Evolutionary conservation across 768 basidiomycete genomes (phyloP).

Genomic region (Neoboletus brunneissimus): DNA sequence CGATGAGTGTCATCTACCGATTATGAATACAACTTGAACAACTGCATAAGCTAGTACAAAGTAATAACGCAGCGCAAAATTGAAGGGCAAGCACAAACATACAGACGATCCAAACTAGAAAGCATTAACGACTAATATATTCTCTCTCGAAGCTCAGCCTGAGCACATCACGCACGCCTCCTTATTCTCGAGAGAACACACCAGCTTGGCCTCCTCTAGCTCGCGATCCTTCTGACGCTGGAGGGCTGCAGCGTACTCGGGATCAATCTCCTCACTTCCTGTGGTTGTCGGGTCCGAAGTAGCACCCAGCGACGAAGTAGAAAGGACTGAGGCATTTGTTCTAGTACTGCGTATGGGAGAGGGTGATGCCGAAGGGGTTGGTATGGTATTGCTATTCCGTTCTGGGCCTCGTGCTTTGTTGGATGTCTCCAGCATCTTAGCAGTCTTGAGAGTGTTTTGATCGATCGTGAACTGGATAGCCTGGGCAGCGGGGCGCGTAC

Average conservation of each 20-base stretch:
- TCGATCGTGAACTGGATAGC: slow-evolving; percentile 99
- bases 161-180: slow-evolving; percentile 94
- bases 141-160: slow-evolving; percentile 41
- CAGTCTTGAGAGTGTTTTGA: slow-evolving; percentile 68
- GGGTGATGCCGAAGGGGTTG: slow-evolving; percentile 26
- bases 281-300: slow-evolving; percentile 24
- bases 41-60: slow-evolving; percentile 13
- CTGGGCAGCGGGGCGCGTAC: slow-evolving; percentile 90
- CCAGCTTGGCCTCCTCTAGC: slow-evolving; percentile 74
- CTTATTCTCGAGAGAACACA: slow-evolving; percentile 90
- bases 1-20: slow-evolving; percentile 4
- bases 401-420: slow-evolving; percentile 18
- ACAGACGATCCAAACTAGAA: slow-evolving; percentile 3
- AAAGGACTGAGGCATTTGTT: slow-evolving; percentile 31
- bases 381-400: slow-evolving; percentile 14
- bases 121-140: background rate
- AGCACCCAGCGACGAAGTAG: slow-evolving; percentile 16
- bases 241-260: slow-evolving; percentile 80
- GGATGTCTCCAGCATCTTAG: slow-evolving; percentile 29
- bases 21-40: slow-evolving; percentile 24
- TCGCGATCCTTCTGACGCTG: slow-evolving; percentile 68
- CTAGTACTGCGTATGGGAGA: slow-evolving; percentile 30
- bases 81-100: background rate
- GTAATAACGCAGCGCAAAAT: background rate
- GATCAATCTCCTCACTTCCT: slow-evolving; percentile 43